phyloP scores from a whole-genome alignment of 805 yeast species.

The Wickerhamiella shivajii region DNA sequence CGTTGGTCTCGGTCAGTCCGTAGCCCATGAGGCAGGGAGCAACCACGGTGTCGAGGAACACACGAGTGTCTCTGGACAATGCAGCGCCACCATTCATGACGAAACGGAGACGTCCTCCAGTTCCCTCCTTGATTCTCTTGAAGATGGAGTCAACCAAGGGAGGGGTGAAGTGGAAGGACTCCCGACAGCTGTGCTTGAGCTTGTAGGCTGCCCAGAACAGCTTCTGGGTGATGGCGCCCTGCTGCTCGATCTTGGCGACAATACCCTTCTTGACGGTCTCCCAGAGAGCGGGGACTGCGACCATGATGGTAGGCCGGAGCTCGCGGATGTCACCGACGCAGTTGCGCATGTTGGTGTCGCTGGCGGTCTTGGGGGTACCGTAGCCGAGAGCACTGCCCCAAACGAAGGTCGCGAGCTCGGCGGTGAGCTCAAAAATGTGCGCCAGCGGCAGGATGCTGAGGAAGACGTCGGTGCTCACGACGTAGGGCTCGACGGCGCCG shows the following conservation, averaged over 20 bases:
- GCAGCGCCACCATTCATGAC: slow-evolving; percentile 91
- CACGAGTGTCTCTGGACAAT: slow-evolving; percentile 64
- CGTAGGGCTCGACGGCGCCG: slow-evolving; percentile 38
- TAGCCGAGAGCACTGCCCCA: slow-evolving; percentile 91
- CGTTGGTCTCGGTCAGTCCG: slow-evolving; percentile 93
- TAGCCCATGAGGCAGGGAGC: slow-evolving; percentile 88
- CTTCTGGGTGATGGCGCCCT: slow-evolving; percentile 54
- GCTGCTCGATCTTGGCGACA: slow-evolving; percentile 51
- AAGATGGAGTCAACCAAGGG: slow-evolving; percentile 63
- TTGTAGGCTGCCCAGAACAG: slow-evolving; percentile 80
- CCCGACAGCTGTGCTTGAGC: slow-evolving; percentile 47
- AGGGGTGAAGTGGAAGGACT: slow-evolving; percentile 59
- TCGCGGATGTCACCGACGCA: slow-evolving; percentile 79
- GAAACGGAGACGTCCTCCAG: slow-evolving; percentile 74
- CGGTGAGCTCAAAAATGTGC: slow-evolving; percentile 84
- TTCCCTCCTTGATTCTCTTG: slow-evolving; percentile 80
- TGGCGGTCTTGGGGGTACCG: slow-evolving; percentile 81
- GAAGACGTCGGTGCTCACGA: slow-evolving; percentile 51
- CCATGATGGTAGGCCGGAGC: slow-evolving; percentile 86
- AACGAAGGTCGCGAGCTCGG: slow-evolving; percentile 62
- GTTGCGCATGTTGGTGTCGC: slow-evolving; percentile 67
- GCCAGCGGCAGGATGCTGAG: slow-evolving; percentile 90
- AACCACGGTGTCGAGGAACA: slow-evolving; percentile 57
- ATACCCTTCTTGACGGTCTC: slow-evolving; percentile 92
- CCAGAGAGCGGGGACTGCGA: slow-evolving; percentile 98